These are phyloP conservation scores for Xylariaceae sp. DNA, from an alignment of 2,329 filamentous ascomycete genomes.

Conservation along the genomic window DNA sequence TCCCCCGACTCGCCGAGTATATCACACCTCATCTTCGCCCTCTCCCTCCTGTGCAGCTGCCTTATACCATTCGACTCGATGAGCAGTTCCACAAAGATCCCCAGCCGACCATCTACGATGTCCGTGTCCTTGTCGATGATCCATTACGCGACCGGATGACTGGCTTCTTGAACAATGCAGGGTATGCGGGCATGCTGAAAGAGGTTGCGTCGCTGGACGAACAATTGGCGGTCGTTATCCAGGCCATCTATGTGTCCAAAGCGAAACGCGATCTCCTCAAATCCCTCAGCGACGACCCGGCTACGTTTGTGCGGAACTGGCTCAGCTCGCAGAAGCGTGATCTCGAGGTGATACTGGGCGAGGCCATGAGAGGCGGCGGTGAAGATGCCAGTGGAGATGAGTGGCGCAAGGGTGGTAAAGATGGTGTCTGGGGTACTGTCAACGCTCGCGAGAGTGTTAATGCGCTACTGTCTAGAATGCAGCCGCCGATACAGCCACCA, in stretches of 20 bases:
- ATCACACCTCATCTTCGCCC: constrained; percentile 72
- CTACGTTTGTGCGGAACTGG: constrained; percentile 81
- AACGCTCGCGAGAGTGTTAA: constrained; percentile 60
- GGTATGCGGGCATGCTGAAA: constrained; percentile 66
- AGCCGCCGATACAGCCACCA: constrained; percentile 20
- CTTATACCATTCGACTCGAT: constrained; percentile 92
- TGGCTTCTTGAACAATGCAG: constrained; percentile 61
- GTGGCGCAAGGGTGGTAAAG: constrained; percentile 57
- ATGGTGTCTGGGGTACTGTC: constrained; percentile 51
- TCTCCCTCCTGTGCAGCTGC: constrained; percentile 73
- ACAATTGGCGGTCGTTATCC: constrained; percentile 74
- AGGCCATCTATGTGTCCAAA: constrained; percentile 77
- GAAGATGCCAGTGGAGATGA: constrained; percentile 56
- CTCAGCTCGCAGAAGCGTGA: constrained; percentile 86
- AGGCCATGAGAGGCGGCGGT: constrained; percentile 62
- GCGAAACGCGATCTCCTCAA: constrained; percentile 86
- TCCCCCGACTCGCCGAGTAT: constrained; percentile 78
- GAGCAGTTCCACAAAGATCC: constrained; percentile 71
- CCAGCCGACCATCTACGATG: constrained; percentile 79
- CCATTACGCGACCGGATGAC: constrained; percentile 65
- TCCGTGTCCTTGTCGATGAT: constrained; percentile 79
- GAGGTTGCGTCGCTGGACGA: constrained; percentile 76
- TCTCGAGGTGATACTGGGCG: constrained; percentile 79
- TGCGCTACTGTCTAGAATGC: constrained; percentile 52
- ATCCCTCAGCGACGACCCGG: constrained; percentile 72